Percentiles rank a stretch among this genome's conserved stretches.
Conservation (phyloP, 2,329 filamentous ascomycete species). For the Elsinoe perseae region DNA sequence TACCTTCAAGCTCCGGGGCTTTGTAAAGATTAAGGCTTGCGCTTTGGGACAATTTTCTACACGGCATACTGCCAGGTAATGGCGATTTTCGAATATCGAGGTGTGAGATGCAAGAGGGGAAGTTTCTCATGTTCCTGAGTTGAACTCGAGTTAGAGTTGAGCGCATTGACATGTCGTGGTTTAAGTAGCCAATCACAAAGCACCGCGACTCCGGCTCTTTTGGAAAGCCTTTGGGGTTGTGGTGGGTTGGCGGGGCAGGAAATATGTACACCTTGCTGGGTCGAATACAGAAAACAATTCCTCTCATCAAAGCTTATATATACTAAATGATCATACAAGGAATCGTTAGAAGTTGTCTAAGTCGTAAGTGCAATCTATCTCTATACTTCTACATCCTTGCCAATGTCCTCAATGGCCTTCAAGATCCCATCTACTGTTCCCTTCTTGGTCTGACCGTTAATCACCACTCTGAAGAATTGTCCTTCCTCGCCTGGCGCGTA, state of each 20-base stretch:
- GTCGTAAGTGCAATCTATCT: too few species aligned
- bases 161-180: not conserved
- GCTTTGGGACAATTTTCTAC: not conserved
- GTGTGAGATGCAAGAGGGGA: not conserved
- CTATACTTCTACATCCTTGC: conserved; percentile 23
- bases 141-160: not conserved
- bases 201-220: not conserved
- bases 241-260: not conserved
- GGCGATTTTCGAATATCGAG: not conserved
- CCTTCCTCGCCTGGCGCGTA: conserved; percentile 55
- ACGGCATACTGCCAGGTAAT: not conserved
- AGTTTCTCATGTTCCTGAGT: not conserved
- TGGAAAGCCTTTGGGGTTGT: not conserved
- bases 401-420: conserved; percentile 47
- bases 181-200: not conserved
- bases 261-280: not conserved
- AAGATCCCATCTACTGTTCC: conserved; percentile 58
- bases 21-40: not conserved
- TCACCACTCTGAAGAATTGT: conserved; percentile 61
- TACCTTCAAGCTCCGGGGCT: not conserved
- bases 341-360: too few species aligned
- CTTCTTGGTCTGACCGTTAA: conserved; percentile 53
- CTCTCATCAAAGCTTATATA: too few species aligned
- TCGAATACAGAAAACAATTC: not conserved
- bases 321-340: too few species aligned